These are phyloP conservation scores for Coprinopsis cinerea DNA, from an alignment of 768 basidiomycete species.

Conservation along the genomic window DNA sequence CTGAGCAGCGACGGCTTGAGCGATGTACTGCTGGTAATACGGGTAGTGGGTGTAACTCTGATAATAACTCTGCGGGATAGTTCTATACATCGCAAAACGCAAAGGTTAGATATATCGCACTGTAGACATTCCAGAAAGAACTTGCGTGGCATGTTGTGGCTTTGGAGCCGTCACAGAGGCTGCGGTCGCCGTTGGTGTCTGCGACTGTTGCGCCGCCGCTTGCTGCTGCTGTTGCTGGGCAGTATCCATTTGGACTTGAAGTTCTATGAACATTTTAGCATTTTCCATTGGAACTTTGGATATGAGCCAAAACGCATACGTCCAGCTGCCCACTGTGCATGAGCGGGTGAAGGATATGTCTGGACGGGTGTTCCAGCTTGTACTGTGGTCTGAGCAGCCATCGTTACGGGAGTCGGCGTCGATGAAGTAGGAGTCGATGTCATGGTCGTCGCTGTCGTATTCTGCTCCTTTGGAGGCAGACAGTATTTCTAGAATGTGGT, in stretches of 20 bases:
- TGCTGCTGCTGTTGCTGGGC: constrained; percentile 63
- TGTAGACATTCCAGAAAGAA: neutral
- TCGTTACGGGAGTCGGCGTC: constrained; percentile 14
- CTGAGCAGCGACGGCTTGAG: neutral
- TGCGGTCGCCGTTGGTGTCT: constrained; percentile 16
- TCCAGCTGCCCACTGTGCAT: constrained; percentile 10
- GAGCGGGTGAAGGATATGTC: constrained; percentile 10
- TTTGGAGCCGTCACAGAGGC: neutral
- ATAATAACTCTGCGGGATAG: neutral
- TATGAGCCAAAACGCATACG: neutral
- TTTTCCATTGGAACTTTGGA: too few relatives aligned
- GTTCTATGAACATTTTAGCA: too few relatives aligned
- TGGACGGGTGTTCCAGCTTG: constrained; percentile 5
- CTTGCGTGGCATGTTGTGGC: neutral
- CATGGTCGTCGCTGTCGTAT: neutral
- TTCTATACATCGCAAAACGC: neutral
- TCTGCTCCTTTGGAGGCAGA: too few relatives aligned
- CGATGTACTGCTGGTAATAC: constrained; percentile 1
- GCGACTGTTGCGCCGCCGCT: constrained; percentile 38
- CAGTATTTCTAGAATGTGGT: too few relatives aligned
- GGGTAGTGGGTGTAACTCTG: constrained; percentile 6
- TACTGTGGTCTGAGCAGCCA: constrained; percentile 19
- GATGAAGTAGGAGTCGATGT: constrained; percentile 5
- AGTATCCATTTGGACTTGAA: constrained; percentile 44
- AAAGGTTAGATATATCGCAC: neutral